These are phyloP conservation scores for Eutrema heterophyllum DNA, from an alignment of 345 rosid genomes.

Conservation along the genomic window DNA sequence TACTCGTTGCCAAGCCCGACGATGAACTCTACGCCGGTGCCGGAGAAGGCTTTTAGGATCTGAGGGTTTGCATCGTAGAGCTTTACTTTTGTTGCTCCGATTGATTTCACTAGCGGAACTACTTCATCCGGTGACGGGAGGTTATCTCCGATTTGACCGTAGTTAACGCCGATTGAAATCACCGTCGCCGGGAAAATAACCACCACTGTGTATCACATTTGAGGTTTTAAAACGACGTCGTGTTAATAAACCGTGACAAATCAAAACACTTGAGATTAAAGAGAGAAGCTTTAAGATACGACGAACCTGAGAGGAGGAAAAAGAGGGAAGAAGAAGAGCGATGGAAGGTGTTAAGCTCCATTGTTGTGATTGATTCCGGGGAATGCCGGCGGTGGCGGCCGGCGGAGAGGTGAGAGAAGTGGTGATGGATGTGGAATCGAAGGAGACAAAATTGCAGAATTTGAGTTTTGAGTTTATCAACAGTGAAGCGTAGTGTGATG, in stretches of 20 bases:
- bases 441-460: background rate
- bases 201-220: slow-evolving; percentile 6
- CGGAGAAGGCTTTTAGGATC: slow-evolving; percentile 75
- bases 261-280: background rate
- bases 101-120: slow-evolving; percentile 69
- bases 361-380: background rate
- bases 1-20: slow-evolving; percentile 75
- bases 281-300: background rate
- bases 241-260: background rate
- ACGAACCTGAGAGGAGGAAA: slow-evolving; percentile 25
- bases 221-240: background rate
- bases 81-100: slow-evolving; percentile 81
- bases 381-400: slow-evolving; percentile 13
- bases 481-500: background rate
- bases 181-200: slow-evolving; percentile 32
- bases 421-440: background rate
- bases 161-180: slow-evolving; percentile 72
- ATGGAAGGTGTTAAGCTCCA: slow-evolving; percentile 17
- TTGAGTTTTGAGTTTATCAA: slow-evolving; percentile 9
- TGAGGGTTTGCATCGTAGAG: slow-evolving; percentile 81
- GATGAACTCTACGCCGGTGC: slow-evolving; percentile 69
- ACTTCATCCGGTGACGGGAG: slow-evolving; percentile 70
- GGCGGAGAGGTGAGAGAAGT: slow-evolving; percentile 13
- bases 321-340: slow-evolving; percentile 2
- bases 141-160: slow-evolving; percentile 86